Evolutionary conservation across 192 early-diverging fungal genomes (phyloP).

Genomic region (Linnemannia exigua): DNA sequence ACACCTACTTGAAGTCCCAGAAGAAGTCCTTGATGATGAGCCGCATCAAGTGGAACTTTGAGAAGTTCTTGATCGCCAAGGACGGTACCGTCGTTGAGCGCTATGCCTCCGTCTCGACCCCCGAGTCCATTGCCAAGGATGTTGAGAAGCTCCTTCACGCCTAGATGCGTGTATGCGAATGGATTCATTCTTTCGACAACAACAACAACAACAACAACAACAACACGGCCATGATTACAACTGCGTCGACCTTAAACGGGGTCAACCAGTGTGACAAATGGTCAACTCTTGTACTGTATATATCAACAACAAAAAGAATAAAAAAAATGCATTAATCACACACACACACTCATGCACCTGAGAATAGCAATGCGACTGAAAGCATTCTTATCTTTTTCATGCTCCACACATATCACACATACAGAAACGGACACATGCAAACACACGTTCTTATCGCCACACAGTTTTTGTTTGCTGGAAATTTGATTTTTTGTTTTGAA

Average conservation of each 20-base stretch:
- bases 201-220: neutral
- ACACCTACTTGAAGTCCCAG: constrained; percentile 69
- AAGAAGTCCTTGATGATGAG: constrained; percentile 67
- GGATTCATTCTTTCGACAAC: neutral
- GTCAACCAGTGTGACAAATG: too few species aligned
- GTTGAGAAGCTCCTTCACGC: constrained; percentile 68
- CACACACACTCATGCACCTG: neutral
- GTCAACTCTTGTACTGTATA: neutral
- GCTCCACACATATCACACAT: neutral
- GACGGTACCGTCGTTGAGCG: constrained; percentile 76
- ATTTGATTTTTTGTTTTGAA: neutral
- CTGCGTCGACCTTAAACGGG: neutral
- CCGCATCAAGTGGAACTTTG: constrained; percentile 89
- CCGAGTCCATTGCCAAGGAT: constrained; percentile 69
- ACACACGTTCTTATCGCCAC: neutral
- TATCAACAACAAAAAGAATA: neutral
- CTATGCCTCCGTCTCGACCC: constrained; percentile 74
- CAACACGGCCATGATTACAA: too few species aligned
- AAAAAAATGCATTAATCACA: too few species aligned
- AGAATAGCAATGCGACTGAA: too few species aligned
- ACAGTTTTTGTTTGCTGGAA: constrained; percentile 5
- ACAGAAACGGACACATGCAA: neutral
- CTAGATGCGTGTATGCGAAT: neutral
- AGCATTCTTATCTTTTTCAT: neutral
- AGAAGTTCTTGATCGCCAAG: constrained; percentile 83